Evolutionary conservation across 306 rosid genomes (phyloP), one percentile per base, ranked within the genome.

Genomic region (Cicer chorassanicum): DNA sequence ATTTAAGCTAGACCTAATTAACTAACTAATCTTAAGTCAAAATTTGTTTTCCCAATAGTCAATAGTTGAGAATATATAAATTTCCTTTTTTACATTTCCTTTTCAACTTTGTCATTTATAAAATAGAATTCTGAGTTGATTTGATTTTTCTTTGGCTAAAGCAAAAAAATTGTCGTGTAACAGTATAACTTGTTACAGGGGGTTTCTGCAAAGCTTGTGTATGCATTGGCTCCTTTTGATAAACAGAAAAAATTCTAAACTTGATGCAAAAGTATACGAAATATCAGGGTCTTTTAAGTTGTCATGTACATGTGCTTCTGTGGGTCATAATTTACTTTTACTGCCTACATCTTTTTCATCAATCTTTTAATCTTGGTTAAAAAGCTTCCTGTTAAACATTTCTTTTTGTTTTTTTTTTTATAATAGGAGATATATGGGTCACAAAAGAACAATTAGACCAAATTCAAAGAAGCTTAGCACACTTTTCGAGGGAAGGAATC

Each of bases 341-440:
- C 21, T 42, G 38, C n/a, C 38, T 42, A 45, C 9, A 39, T 43
- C 49, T 65, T 12, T 10, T 9, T 16, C 29, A 10, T 11, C n/a
- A 13, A n/a, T 53, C 11, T 45, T 49, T 29, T 11, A 21, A 46
- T 45, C 39, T 12, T 69, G 3, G 7, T 13, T 63, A 56, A 64
- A 51, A 14, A 79, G 62, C 36, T 50, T 70, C 24, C 8, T 53
- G 53, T 14, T 55, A n/a, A 70, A 53, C 48, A 36, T 64, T 69
- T 70, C 39, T 14, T 76, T 81, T 55, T 65, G 63, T 82, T 54
- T 24, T 24, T 21, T 18, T 18, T 18, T 19, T 21, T 15, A 48
- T 67, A 43, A 64, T 60, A 94, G 99, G 98, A 92, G 99, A 84
- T 95, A 92, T 57, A 90, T 91, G 94, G 96, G 98, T 76, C 99